Conservation (phyloP, 768 basidiomycete species). For the Lentinus tigrinus region DNA sequence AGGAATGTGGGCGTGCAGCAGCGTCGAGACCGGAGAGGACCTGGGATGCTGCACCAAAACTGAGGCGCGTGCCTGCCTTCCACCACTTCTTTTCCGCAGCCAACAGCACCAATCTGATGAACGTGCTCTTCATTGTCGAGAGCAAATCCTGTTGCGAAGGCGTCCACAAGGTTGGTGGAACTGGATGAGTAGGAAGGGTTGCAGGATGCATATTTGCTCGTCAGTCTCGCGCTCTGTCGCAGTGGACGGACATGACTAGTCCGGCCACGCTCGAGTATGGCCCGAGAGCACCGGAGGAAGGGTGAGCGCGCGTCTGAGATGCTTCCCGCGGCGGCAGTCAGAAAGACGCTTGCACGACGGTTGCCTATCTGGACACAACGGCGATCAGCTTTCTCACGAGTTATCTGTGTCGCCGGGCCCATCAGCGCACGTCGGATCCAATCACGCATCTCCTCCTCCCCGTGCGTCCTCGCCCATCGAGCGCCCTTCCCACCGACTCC, state of each 20-base stretch:
- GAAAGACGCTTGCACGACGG: too few relatives aligned
- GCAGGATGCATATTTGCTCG: too few relatives aligned
- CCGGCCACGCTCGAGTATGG: too few relatives aligned
- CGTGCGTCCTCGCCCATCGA: neutral
- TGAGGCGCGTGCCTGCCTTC: neutral
- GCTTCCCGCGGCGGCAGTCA: constrained; percentile 14
- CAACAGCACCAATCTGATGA: neutral
- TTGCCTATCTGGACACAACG: constrained; percentile 10
- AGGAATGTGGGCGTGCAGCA: neutral
- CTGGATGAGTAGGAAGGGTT: too few relatives aligned
- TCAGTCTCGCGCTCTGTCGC: too few relatives aligned
- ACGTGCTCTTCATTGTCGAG: neutral
- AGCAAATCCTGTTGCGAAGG: neutral
- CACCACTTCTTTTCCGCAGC: neutral
- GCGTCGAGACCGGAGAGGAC: too few relatives aligned
- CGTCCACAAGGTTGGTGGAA: neutral
- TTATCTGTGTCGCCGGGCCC: constrained; percentile 4
- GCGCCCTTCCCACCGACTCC: neutral
- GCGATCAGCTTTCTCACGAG: constrained; percentile 10
- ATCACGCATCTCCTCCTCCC: constrained; percentile 3
- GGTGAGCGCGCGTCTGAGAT: neutral
- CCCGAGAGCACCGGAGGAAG: too few relatives aligned
- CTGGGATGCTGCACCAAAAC: neutral
- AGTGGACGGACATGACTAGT: too few relatives aligned
- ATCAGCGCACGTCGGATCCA: neutral